These are phyloP conservation scores for Diversispora epigaea DNA, from an alignment of 192 early-diverging fungal species.

Conservation along the genomic window DNA sequence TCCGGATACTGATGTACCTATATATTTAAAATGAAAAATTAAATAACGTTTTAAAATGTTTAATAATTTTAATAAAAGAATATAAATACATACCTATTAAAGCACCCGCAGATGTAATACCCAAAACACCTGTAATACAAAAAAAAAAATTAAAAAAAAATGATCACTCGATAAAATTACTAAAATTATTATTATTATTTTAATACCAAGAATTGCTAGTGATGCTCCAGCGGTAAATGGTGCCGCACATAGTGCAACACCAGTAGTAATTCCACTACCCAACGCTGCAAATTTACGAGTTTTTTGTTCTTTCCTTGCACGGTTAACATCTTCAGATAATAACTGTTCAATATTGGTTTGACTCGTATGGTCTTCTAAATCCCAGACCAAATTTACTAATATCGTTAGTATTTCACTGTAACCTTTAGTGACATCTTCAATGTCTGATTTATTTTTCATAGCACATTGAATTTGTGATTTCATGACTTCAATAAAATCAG, in stretches of 20 bases:
- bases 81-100: background rate
- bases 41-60: no score
- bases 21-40: no score
- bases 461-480: background rate
- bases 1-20: background rate
- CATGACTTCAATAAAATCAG: slow-evolving; percentile 13
- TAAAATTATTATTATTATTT: no score
- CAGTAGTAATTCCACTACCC: slow-evolving; percentile 16
- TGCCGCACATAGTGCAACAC: slow-evolving; percentile 12
- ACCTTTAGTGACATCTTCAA: background rate
- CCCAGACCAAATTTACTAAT: background rate
- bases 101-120: background rate
- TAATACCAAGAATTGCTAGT: background rate
- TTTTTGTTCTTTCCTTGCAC: background rate
- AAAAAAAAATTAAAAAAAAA: no score
- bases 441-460: background rate
- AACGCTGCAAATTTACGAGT: background rate
- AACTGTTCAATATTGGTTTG: background rate
- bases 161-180: no score
- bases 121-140: background rate
- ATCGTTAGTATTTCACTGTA: background rate
- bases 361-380: background rate
- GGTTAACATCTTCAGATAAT: background rate
- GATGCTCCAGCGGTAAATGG: slow-evolving; percentile 20
- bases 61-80: no score